A percentile compares a stretch with the other conserved stretches of the same genome.
phyloP scores from a whole-genome alignment of 23 red algal species.

The Chondrus crispus region DNA sequence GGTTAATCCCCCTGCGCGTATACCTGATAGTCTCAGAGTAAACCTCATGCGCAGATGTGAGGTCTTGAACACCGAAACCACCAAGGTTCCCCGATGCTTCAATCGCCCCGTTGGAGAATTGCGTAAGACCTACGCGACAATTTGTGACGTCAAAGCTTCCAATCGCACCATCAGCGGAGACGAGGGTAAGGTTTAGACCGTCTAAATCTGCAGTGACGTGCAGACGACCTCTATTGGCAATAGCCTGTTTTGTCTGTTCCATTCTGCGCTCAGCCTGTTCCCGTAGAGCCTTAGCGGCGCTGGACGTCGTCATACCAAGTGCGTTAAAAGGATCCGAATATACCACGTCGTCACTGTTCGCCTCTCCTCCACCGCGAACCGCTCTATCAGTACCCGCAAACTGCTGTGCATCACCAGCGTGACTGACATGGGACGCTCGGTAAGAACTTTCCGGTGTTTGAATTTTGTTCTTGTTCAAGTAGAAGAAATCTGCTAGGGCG shows the following conservation, averaged over 20 bases:
- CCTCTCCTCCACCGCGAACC: neutral
- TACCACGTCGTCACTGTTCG: neutral
- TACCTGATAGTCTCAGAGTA: slow-evolving; percentile 64
- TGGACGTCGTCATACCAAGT: slow-evolving; percentile 72
- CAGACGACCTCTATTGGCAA: slow-evolving; percentile 50
- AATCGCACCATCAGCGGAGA: slow-evolving; percentile 66
- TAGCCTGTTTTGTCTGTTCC: slow-evolving; percentile 46
- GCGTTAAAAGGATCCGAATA: slow-evolving; percentile 73
- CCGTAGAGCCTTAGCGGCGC: slow-evolving; percentile 42
- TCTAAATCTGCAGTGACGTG: slow-evolving; percentile 52
- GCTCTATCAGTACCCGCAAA: neutral
- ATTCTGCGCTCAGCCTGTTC: slow-evolving; percentile 65
- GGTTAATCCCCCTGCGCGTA: neutral
- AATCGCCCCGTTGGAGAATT: slow-evolving; percentile 44
- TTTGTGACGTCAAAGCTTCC: slow-evolving; percentile 64
- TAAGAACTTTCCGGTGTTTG: neutral
- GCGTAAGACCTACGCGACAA: slow-evolving; percentile 31
- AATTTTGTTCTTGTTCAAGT: neutral
- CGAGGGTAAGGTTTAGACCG: slow-evolving; percentile 41
- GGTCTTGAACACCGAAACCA: slow-evolving; percentile 53
- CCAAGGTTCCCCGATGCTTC: slow-evolving; percentile 52
- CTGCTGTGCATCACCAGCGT: neutral
- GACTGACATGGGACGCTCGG: neutral
- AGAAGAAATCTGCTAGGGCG: slow-evolving; percentile 71
- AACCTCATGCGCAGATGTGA: slow-evolving; percentile 63